Percentiles rank a stretch among this genome's conserved stretches.
These are phyloP conservation scores for Komagataella kurtzmanii DNA, from an alignment of 805 yeast species.

Conservation along the genomic window DNA sequence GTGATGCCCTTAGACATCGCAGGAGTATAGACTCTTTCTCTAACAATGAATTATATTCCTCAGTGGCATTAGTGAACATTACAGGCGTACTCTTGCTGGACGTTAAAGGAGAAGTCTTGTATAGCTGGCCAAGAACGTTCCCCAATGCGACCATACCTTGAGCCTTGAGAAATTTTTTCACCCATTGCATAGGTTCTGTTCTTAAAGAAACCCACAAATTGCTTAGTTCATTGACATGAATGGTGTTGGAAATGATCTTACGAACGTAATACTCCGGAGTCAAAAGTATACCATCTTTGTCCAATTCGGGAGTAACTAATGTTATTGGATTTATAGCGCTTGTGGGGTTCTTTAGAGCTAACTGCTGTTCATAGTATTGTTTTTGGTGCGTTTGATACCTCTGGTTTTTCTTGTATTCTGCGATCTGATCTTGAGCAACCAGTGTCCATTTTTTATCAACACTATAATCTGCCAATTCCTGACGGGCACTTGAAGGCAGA, in stretches of 20 bases:
- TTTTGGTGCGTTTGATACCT: conserved; percentile 4
- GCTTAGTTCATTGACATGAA: conserved; percentile 58
- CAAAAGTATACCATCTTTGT: conserved; percentile 7
- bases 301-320: conserved; percentile 2
- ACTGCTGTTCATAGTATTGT: background rate
- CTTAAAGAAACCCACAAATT: conserved; percentile 85
- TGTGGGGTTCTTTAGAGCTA: background rate
- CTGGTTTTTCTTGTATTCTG: conserved; percentile 49
- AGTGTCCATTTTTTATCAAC: conserved; percentile 84
- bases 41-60: conserved; percentile 16
- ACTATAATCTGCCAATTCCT: conserved; percentile 63
- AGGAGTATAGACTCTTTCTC: conserved; percentile 71
- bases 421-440: conserved; percentile 71
- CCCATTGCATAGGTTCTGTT: conserved; percentile 75
- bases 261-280: conserved; percentile 72
- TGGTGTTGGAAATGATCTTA: conserved; percentile 53
- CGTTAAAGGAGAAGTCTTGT: conserved; percentile 17
- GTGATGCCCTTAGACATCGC: conserved; percentile 69
- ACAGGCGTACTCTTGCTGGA: conserved; percentile 1
- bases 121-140: conserved; percentile 37
- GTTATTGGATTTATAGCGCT: background rate
- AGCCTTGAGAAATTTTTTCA: conserved; percentile 58
- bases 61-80: conserved; percentile 16
- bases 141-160: conserved; percentile 89
- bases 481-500: conserved; percentile 51